Base-by-base conservation (phyloP, 345 rosid species). In the Pseudoturritis turrita region DNA sequence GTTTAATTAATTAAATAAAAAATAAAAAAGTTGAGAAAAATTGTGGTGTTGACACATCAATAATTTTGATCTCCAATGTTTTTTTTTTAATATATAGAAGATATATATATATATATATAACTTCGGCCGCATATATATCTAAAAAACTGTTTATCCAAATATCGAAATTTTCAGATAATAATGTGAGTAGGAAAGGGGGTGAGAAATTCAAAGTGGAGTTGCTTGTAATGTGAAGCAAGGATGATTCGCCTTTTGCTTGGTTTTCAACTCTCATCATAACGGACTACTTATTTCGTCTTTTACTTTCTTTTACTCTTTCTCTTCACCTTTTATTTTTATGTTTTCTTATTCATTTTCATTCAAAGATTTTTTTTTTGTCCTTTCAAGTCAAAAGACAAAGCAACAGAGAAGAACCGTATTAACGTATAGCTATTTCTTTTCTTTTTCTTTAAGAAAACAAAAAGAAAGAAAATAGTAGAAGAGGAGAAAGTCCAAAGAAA, bases 211-310 rank as follows among this genome's bases (percentile, higher is more conserved):
- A 53, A 69, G 70, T 69, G 79, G 71, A 56, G 75, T 70, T 76
- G 71, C 71, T 76, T 70, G 79, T 63, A 70, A 29, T 63, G 66
- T 18, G 75, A 76, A 76, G 79, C 79, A 76, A 70, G 62, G 23
- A 53, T 70, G 66, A 70, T 63, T 76, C 61, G 46, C 51, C 79
- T 76, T 76, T 76, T 70, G 80, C 72, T 65, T 76, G 66, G 80
- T 76, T 76, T 76, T 76, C 80, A 76, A 76, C 80, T 58, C 67
- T 76, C 67, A 76, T 76, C 76, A 76, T 76, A 70, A 57, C 67
- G 18, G 62, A 63, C 67, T 70, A 70, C 76, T 76, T 64, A 76
- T 76, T 76, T 64, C 75, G 60, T 76, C 71, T 76, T 70, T 69
- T 55, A 61, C 69, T 51, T 43, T 65, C 45, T 57, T 65, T 74